Base-by-base conservation (phyloP, 768 basidiomycete species). In the Arthromyces matolae region DNA sequence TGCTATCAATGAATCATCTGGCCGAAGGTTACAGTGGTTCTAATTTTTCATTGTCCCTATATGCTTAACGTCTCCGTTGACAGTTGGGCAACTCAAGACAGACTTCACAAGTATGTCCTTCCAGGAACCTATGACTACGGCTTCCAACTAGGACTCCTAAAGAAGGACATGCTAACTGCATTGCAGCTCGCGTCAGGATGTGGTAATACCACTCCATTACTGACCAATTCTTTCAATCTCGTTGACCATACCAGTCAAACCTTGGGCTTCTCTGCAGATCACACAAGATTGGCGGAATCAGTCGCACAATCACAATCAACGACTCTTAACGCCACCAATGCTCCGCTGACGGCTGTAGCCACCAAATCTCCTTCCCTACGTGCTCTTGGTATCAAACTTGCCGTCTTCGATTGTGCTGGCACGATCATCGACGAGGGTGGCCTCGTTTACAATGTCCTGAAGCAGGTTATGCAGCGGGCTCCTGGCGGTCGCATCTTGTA, bases 341-440 rank as follows among this genome's bases (percentile, higher is more conserved):
- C 4, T 9, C 29, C 33, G n/a, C n/a, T n/a, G n/a, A n/a, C n/a
- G n/a, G n/a, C n/a, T n/a, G n/a, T n/a, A n/a, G n/a, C n/a, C n/a
- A n/a, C 10, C n/a, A 43, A 34, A 38, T 52, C 45, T 1, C 50
- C 50, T 3, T 52, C 50, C 8, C 36, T 52, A 28, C 38, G 45
- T 19, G 38, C 44, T 34, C 31, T 51, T 19, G 45, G 50, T 22
- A 52, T 52, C 9, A 47, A 47, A 24, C 41, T 52, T 8, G 45
- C 47, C 4, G 50, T 52, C 14, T 52, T 52, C 20, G 50, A 52
- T 37, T 52, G 50, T n/a, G 50, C 50, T 9, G 50, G 50, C n/a
- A 52, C 50, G 3, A 38, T 47, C 23, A 47, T 52, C 20, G 45
- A 52, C 19, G 50, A 52, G 27, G 50, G 50, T 14, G 50, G 45